Evolutionary conservation across 352 stramenopile species (phyloP).

Genomic region (Aphanomyces invadans): DNA sequence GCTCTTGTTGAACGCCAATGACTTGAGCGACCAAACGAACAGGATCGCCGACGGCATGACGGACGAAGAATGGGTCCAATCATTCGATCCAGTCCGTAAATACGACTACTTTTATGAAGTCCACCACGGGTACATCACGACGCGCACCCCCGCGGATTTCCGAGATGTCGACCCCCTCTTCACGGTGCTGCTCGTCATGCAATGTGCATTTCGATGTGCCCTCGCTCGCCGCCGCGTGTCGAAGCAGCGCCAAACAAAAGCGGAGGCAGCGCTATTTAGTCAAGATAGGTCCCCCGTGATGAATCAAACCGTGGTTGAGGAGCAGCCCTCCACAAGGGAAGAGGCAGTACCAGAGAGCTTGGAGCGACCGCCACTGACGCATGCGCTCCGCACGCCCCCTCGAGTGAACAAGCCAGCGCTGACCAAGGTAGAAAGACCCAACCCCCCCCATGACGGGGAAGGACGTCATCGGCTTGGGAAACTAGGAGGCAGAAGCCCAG

Average conservation of each 20-base stretch:
- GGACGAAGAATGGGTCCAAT: conserved; percentile 5
- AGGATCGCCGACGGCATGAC: not conserved
- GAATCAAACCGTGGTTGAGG: too few relatives aligned
- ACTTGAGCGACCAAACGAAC: not conserved
- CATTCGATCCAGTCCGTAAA: conserved; percentile 4
- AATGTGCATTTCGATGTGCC: conserved; percentile 11
- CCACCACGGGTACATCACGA: not conserved
- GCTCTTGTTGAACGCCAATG: not conserved
- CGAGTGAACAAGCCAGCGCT: too few relatives aligned
- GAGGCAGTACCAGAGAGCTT: too few relatives aligned
- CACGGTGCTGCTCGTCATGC: conserved; percentile 3
- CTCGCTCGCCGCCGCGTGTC: conserved; percentile 6
- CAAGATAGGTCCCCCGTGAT: too few relatives aligned
- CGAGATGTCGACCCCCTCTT: not conserved
- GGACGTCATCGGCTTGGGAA: too few relatives aligned
- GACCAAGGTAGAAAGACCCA: too few relatives aligned
- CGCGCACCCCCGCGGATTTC: not conserved
- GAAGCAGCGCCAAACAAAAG: not conserved
- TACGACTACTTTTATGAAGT: conserved; percentile 13
- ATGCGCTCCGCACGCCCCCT: too few relatives aligned
- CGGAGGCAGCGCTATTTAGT: too few relatives aligned
- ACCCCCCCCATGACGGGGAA: too few relatives aligned
- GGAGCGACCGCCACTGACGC: too few relatives aligned
- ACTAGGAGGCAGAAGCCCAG: conserved; percentile 9
- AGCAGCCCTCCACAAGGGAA: too few relatives aligned